Conservation (phyloP, 2,329 filamentous ascomycete species). For the Monosporascus sp. region DNA sequence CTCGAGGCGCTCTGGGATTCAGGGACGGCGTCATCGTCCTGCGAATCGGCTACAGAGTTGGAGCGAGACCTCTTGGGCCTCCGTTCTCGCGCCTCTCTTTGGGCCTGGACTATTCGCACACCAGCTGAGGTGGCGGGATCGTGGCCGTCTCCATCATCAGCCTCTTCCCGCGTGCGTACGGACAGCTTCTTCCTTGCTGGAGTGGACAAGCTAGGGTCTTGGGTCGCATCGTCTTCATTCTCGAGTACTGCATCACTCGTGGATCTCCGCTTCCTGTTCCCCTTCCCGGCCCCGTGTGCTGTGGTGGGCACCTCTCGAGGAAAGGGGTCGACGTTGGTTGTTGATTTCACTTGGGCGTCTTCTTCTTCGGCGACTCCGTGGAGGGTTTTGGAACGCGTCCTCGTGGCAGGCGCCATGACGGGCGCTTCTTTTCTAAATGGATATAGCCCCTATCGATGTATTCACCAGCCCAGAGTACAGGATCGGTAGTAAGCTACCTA, state of each 20-base stretch:
- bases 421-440: background rate
- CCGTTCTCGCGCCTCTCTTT: slow-evolving; percentile 20
- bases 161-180: slow-evolving; percentile 17
- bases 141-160: slow-evolving; percentile 4
- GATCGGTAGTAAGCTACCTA: background rate
- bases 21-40: slow-evolving; percentile 10
- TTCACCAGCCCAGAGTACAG: too few species aligned
- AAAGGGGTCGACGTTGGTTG: too few species aligned
- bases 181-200: slow-evolving; percentile 18
- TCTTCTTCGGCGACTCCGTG: slow-evolving; percentile 1
- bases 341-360: background rate
- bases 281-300: slow-evolving; percentile 3
- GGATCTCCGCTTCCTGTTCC: slow-evolving; percentile 11
- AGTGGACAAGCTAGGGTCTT: slow-evolving; percentile 3
- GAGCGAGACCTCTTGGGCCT: slow-evolving; percentile 12
- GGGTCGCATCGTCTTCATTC: background rate
- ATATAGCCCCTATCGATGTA: too few species aligned
- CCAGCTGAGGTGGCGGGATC: background rate
- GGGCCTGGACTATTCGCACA: slow-evolving; percentile 11
- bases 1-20: slow-evolving; percentile 24
- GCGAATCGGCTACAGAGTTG: slow-evolving; percentile 17
- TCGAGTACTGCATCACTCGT: slow-evolving; percentile 2
- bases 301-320: slow-evolving; percentile 6
- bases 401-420: slow-evolving; percentile 22
- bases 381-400: slow-evolving; percentile 14